Evolutionary conservation across 805 yeast species (phyloP).

Genomic region (Metschnikowia lochheadii): DNA sequence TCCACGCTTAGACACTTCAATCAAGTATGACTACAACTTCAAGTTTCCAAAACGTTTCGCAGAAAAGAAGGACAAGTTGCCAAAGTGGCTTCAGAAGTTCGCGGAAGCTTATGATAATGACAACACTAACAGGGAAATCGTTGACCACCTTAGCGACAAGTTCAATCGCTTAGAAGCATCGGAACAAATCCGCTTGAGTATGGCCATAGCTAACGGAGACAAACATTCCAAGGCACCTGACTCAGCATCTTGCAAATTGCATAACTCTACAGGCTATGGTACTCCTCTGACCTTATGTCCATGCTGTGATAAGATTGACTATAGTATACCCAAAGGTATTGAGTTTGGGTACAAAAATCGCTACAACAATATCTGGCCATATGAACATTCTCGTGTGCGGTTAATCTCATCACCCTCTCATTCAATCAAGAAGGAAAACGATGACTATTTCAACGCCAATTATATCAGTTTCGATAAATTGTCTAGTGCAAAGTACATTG

Average conservation of each 20-base stretch:
- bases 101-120: slow-evolving; percentile 15
- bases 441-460: slow-evolving; percentile 46
- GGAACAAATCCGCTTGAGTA: slow-evolving; percentile 36
- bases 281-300: slow-evolving; percentile 42
- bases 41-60: slow-evolving; percentile 19
- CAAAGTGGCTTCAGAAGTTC: slow-evolving; percentile 32
- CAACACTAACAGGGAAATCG: slow-evolving; percentile 18
- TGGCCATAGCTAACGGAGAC: slow-evolving; percentile 24
- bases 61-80: slow-evolving; percentile 19
- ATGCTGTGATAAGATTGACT: slow-evolving; percentile 37
- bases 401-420: slow-evolving; percentile 28
- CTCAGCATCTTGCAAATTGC: slow-evolving; percentile 9
- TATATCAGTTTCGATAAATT: slow-evolving; percentile 31
- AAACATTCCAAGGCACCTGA: background rate
- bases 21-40: slow-evolving; percentile 22
- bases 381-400: slow-evolving; percentile 78
- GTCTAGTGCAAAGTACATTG: slow-evolving; percentile 32
- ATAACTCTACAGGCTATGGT: slow-evolving; percentile 23
- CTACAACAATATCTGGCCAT: slow-evolving; percentile 85
- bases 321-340: slow-evolving; percentile 54
- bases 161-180: slow-evolving; percentile 37
- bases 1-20: slow-evolving; percentile 22
- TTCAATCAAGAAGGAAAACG: slow-evolving; percentile 16
- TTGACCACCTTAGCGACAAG: slow-evolving; percentile 23
- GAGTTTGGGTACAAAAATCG: slow-evolving; percentile 80